Evolutionary conservation across 163 green algal species (phyloP).

Genomic region (Scenedesmus sp.): DNA sequence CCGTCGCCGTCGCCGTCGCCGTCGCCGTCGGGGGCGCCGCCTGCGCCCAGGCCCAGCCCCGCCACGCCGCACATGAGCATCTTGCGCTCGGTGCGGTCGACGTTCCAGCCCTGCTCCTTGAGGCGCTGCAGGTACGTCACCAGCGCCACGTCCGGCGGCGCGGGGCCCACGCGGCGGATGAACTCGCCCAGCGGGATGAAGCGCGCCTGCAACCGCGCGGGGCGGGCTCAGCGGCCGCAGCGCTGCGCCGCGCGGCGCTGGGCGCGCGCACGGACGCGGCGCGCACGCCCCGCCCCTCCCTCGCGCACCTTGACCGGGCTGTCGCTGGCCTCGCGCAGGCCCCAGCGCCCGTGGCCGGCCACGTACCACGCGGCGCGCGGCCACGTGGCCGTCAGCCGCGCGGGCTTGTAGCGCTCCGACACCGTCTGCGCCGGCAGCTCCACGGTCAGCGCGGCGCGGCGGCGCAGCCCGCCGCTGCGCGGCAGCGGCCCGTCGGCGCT

Average conservation of each 20-base stretch:
- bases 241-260: too few species aligned
- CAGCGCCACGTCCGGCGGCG: conserved; percentile 49
- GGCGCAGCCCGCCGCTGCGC: not conserved
- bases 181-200: conserved; percentile 72
- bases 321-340: conserved; percentile 62
- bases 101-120: conserved; percentile 82
- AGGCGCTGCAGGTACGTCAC: conserved; percentile 73
- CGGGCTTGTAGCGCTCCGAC: conserved; percentile 10
- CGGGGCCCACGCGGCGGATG: conserved; percentile 54
- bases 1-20: not conserved
- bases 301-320: conserved; percentile 56
- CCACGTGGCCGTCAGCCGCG: conserved; percentile 52
- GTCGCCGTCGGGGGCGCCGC: not conserved
- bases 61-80: conserved; percentile 55
- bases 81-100: conserved; percentile 63
- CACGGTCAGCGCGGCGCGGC: not conserved
- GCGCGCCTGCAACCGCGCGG: conserved; percentile 27
- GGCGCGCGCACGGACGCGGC: too few species aligned
- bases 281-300: too few species aligned
- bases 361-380: conserved; percentile 69
- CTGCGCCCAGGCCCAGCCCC: not conserved
- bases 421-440: too few species aligned
- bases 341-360: conserved; percentile 43
- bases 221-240: not conserved
- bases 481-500: conserved; percentile 3